These are phyloP conservation scores for Polygonum maritimum DNA, from an alignment of 148 eudicot genomes.

Conservation along the genomic window DNA sequence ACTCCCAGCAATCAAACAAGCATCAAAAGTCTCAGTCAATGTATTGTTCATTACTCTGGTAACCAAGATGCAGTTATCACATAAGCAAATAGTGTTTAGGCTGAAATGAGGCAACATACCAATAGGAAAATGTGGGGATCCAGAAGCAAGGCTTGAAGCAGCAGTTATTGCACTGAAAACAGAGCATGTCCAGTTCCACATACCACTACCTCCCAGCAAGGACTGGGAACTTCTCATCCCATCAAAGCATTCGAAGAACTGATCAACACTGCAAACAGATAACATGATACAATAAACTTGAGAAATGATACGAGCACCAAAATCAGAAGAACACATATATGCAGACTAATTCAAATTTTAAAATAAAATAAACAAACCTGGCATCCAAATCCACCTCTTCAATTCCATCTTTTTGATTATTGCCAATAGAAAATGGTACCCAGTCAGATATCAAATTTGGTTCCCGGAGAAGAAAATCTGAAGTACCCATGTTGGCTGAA, in stretches of 20 bases:
- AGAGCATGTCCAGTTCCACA: conserved; percentile 96
- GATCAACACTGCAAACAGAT: conserved; percentile 66
- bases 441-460: conserved; percentile 81
- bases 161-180: conserved; percentile 86
- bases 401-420: conserved; percentile 22
- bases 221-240: conserved; percentile 77
- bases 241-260: conserved; percentile 94
- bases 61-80: conserved; percentile 5
- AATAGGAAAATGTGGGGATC: conserved; percentile 53
- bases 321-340: background rate
- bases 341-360: background rate
- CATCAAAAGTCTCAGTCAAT: background rate
- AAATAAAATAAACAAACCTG: conserved; percentile 40
- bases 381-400: conserved; percentile 80
- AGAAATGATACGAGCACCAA: background rate
- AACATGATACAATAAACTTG: background rate
- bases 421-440: conserved; percentile 45
- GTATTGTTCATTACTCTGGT: background rate
- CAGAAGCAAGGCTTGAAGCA: conserved; percentile 92
- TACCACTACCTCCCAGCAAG: conserved; percentile 74
- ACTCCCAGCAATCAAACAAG: background rate
- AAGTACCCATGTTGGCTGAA: conserved; percentile 16
- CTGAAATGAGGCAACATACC: conserved; percentile 34
- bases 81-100: background rate
- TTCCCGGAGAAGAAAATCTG: conserved; percentile 47